Percentiles rank a stretch among this genome's conserved stretches.
These are phyloP conservation scores for Scheffersomyces titani DNA, from an alignment of 1,139 yeast genomes.

Conservation along the genomic window DNA sequence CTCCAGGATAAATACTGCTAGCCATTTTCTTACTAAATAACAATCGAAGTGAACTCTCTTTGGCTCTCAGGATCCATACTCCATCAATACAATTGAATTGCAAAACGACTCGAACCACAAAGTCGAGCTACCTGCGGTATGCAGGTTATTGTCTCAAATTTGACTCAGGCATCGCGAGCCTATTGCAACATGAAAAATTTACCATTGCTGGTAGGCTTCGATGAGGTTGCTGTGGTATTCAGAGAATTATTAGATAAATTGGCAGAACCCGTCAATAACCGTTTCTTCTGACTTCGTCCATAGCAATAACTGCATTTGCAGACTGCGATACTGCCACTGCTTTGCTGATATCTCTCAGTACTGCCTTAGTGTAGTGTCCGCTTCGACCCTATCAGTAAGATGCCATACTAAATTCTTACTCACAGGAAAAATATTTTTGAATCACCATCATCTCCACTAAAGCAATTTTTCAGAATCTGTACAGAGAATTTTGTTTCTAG, in stretches of 20 bases:
- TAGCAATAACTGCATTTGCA: not conserved
- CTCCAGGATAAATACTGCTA: too few species aligned
- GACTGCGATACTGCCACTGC: not conserved
- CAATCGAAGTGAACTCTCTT: not conserved
- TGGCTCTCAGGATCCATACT: not conserved
- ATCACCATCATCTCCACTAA: not conserved
- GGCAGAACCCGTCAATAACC: not conserved
- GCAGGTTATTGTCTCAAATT: not conserved
- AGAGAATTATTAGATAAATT: not conserved
- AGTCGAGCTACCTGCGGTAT: not conserved
- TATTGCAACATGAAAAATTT: not conserved
- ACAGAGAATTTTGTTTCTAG: not conserved
- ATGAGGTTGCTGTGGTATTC: not conserved
- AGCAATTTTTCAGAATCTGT: not conserved
- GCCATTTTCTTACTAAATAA: too few species aligned
- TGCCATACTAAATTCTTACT: not conserved
- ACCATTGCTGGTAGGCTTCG: not conserved
- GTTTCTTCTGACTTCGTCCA: not conserved
- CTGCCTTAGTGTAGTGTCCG: not conserved
- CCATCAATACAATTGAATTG: not conserved
- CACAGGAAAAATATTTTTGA: not conserved
- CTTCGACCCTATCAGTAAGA: not conserved
- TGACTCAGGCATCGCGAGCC: not conserved
- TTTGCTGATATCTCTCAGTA: not conserved
- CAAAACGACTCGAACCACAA: not conserved